Base-by-base conservation (phyloP, 176 grass and related monocot species). In the Avena sativa region DNA sequence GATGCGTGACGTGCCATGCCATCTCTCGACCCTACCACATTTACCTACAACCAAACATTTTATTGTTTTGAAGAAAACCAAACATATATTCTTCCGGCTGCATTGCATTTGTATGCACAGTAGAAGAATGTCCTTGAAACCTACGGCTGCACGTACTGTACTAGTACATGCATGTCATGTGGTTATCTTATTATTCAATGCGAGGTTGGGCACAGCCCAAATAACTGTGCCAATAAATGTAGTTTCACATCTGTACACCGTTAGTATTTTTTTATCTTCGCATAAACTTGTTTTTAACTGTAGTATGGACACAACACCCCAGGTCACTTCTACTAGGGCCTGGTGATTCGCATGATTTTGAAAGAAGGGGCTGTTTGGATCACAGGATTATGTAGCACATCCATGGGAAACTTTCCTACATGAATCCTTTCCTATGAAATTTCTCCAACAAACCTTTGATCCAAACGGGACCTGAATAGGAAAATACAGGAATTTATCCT, bases 101-200 rank as follows among this genome's bases (percentile, higher is more conserved):
- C 59, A 2, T 61, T 61, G 19, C 9, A 61, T 28, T 28, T 59
- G 21, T n/a, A 61, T 32, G 65, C 65, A 69, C 66, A 69, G 30
- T 14, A 17, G 65, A 40, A 40, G 66, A 69, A 69, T 69, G 32
- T 38, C 65, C 40, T 46, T 44, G 0, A 73, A 48, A 25, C 43
- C 43, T 49, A 69, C 10, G n/a, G 12, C 26, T 66, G 78, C 78
- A 46, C 30, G 78, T 58, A 9, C 43, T n/a, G 20, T 17, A 28
- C 28, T 28, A 28, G 28, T 28, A 28, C 28, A 14, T 62, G n/a
- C 59, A 14, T 52, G 7, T 28, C 46, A 32, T 61, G 76, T 80
- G 84, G 40, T 47, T 63, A 59, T 51, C 71, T 50, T 59, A 15
- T 32, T 32, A 47, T 59, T 86, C 84, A 71, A 32, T 71, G 84